Evolutionary conservation across 2,329 filamentous ascomycete genomes (phyloP).

Genomic region (Curvularia verruculosa): DNA sequence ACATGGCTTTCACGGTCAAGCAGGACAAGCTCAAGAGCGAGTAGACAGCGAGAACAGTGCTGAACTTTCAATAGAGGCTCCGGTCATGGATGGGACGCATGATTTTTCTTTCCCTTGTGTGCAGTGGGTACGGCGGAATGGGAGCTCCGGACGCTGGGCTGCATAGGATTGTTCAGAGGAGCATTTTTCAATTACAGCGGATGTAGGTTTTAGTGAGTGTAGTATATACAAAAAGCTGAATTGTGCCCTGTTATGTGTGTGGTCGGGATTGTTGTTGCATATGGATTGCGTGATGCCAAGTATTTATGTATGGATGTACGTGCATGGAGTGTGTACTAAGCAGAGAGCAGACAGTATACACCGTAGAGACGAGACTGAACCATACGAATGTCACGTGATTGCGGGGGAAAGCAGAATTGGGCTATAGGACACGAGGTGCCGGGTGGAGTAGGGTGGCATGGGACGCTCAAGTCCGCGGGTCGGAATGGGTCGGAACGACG

Average conservation of each 20-base stretch:
- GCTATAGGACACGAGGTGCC: neutral
- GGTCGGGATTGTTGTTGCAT: neutral
- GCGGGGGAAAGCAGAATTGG: neutral
- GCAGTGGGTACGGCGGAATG: neutral
- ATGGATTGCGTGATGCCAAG: too few species aligned
- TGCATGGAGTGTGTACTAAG: too few species aligned
- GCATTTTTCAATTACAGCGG: conserved; percentile 35
- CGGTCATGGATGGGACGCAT: conserved; percentile 19
- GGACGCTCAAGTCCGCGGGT: conserved; percentile 28
- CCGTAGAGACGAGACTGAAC: too few species aligned
- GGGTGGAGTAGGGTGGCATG: neutral
- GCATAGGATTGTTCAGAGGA: conserved; percentile 22
- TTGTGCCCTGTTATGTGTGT: conserved; percentile 9
- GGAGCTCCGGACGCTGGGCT: conserved; percentile 5
- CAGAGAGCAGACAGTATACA: too few species aligned
- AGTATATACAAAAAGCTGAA: conserved; percentile 37
- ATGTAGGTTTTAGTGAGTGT: conserved; percentile 42
- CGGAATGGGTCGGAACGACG: conserved; percentile 36
- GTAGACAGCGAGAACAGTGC: conserved; percentile 48
- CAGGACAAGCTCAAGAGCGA: conserved; percentile 72
- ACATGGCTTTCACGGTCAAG: conserved; percentile 66
- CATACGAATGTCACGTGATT: neutral
- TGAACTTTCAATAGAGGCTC: neutral
- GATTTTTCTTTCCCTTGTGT: conserved; percentile 25
- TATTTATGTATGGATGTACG: too few species aligned